Percentiles rank a stretch among this genome's conserved stretches.
phyloP scores from a whole-genome alignment of 441 rosid genomes.

The Pelargonium australe region DNA sequence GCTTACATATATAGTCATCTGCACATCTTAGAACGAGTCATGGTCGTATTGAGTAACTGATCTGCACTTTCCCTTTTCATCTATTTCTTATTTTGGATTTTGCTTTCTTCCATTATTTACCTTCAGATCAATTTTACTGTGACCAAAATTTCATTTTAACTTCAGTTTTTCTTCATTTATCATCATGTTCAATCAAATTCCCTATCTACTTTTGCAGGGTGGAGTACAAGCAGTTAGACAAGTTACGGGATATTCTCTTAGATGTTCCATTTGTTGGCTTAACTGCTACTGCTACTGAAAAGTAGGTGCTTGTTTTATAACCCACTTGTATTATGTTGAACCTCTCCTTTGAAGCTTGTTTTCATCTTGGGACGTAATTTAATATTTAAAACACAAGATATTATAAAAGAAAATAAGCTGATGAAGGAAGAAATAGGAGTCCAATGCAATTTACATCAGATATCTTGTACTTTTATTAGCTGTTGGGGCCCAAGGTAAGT shows the following conservation, averaged over 20 bases:
- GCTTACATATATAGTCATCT: neutral
- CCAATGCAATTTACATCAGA: neutral
- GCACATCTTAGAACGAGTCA: neutral
- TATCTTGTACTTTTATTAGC: neutral
- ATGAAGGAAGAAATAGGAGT: neutral
- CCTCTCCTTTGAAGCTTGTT: neutral
- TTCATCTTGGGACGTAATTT: neutral
- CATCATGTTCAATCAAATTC: neutral
- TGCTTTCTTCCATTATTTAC: neutral
- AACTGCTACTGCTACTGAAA: slow-evolving; percentile 50
- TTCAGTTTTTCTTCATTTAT: neutral
- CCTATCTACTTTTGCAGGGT: slow-evolving; percentile 29
- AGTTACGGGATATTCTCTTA: slow-evolving; percentile 31
- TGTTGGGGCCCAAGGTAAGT: neutral
- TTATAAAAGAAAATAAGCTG: neutral
- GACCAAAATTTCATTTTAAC: neutral
- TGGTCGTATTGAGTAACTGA: neutral
- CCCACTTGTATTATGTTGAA: neutral
- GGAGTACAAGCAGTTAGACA: slow-evolving; percentile 42
- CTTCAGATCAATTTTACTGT: neutral
- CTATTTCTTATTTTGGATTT: slow-evolving; percentile 1
- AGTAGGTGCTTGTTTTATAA: slow-evolving; percentile 21
- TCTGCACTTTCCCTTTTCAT: neutral
- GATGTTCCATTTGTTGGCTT: slow-evolving; percentile 46
- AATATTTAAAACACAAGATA: slow-evolving; percentile 1